phyloP scores from a whole-genome alignment of 345 rosid species.

The Eucalyptus cloeziana region DNA sequence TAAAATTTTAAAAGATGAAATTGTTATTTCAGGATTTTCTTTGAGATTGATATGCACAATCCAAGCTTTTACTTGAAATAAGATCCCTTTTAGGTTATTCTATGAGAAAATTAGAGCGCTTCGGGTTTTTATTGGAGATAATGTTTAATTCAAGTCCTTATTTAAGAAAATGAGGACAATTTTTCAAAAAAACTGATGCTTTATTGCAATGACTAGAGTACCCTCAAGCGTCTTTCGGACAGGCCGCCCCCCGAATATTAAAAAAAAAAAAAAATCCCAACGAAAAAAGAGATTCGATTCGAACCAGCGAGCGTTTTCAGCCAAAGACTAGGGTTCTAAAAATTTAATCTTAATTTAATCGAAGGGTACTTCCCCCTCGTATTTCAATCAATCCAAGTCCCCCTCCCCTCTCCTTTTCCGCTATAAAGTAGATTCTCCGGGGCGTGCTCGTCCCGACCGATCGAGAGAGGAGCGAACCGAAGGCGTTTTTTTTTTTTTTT shows the following conservation, averaged over 20 bases:
- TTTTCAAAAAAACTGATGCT: too few species aligned
- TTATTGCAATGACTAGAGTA: not conserved
- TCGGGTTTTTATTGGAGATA: fast-evolving
- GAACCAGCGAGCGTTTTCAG: not conserved
- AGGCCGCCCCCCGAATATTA: not conserved
- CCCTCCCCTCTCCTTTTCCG: not conserved
- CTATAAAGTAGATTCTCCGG: not conserved
- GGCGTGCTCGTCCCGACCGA: not conserved
- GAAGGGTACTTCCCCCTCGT: not conserved
- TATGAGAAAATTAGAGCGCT: too few species aligned
- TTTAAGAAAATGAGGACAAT: fast-evolving
- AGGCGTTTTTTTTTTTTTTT: not conserved
- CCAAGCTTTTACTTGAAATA: too few species aligned
- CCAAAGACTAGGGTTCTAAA: not conserved
- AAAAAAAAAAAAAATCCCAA: not conserved
- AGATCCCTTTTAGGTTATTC: too few species aligned
- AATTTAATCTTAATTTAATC: not conserved
- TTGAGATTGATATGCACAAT: too few species aligned
- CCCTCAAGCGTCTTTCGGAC: not conserved
- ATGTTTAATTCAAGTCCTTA: fast-evolving
- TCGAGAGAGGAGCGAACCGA: not conserved
- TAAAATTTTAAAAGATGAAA: too few species aligned
- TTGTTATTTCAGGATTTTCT: too few species aligned
- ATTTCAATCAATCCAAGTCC: not conserved
- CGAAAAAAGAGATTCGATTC: not conserved